Evolutionary conservation across 495 filamentous ascomycete genomes (phyloP).

Genomic region (Podospora fimiseda): DNA sequence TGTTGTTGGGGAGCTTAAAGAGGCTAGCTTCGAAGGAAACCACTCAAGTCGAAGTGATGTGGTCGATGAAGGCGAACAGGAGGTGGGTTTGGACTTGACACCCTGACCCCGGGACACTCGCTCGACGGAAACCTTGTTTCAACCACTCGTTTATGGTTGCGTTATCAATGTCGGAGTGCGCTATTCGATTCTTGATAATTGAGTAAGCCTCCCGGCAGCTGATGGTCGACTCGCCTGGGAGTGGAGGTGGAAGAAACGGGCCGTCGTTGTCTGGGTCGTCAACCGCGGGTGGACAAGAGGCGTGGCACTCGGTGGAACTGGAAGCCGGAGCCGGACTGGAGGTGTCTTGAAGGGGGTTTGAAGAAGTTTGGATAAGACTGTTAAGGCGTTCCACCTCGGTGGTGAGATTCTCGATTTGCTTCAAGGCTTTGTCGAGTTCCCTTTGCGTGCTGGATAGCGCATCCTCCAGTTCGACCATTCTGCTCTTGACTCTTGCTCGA

Average conservation of each 20-base stretch:
- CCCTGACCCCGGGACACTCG: slow-evolving; percentile 13
- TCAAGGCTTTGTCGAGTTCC: slow-evolving; percentile 16
- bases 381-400: slow-evolving; percentile 17
- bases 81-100: slow-evolving; percentile 25
- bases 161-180: slow-evolving; percentile 9
- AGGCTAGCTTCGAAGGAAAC: too few species aligned
- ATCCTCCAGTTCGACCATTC: slow-evolving; percentile 19
- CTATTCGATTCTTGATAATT: slow-evolving; percentile 14
- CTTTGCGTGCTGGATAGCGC: slow-evolving; percentile 10
- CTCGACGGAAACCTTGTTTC: slow-evolving; percentile 19
- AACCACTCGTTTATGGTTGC: slow-evolving; percentile 16
- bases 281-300: neutral
- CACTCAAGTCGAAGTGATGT: slow-evolving; percentile 11
- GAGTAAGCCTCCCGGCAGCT: slow-evolving; percentile 20
- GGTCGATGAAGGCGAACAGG: slow-evolving; percentile 24
- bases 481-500: slow-evolving; percentile 24
- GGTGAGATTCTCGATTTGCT: slow-evolving; percentile 12
- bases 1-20: too few species aligned
- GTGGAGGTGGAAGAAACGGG: slow-evolving; percentile 12
- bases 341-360: neutral
- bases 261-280: slow-evolving; percentile 8
- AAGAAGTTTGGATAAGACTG: neutral
- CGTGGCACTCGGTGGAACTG: too few species aligned
- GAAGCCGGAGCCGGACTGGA: too few species aligned
- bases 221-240: slow-evolving; percentile 23